Percentiles rank a stretch among this genome's conserved stretches.
Evolutionary conservation across 148 eudicot genomes (phyloP).

Genomic region (Persicaria tinctoria): DNA sequence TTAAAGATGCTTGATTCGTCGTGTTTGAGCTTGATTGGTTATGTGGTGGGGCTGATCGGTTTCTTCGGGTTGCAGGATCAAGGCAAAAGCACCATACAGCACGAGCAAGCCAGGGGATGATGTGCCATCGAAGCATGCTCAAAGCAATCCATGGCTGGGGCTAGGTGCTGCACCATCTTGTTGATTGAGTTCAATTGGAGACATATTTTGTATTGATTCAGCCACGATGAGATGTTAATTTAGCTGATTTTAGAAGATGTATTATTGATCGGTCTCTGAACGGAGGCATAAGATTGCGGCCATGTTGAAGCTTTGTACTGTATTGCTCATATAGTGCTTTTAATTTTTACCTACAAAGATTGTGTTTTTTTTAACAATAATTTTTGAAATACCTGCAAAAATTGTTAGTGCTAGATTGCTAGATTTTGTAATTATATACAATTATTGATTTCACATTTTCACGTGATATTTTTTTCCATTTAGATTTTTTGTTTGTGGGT

Average conservation of each 20-base stretch:
- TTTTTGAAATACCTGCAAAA: too few relatives aligned
- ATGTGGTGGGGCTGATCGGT: neutral
- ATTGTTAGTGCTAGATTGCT: too few relatives aligned
- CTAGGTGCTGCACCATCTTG: constrained; percentile 7
- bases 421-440: too few relatives aligned
- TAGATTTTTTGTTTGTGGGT: too few relatives aligned
- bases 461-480: too few relatives aligned
- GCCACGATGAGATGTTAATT: neutral
- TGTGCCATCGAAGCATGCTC: neutral
- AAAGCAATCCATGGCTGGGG: constrained; percentile 12
- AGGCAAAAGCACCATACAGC: constrained; percentile 14
- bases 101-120: neutral
- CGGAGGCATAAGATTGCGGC: neutral
- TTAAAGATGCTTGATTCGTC: neutral
- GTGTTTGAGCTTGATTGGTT: neutral
- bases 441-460: too few relatives aligned
- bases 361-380: neutral
- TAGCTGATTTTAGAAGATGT: constrained; percentile 4
- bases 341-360: neutral
- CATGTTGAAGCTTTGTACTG: neutral
- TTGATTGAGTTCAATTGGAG: neutral
- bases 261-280: neutral
- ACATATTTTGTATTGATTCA: neutral
- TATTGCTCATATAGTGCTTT: neutral
- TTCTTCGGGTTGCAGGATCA: constrained; percentile 1